A percentile compares a stretch with the other conserved stretches of the same genome.
Evolutionary conservation across 2,329 filamentous ascomycete genomes (phyloP).

Genomic region (Ramularia endophylla): DNA sequence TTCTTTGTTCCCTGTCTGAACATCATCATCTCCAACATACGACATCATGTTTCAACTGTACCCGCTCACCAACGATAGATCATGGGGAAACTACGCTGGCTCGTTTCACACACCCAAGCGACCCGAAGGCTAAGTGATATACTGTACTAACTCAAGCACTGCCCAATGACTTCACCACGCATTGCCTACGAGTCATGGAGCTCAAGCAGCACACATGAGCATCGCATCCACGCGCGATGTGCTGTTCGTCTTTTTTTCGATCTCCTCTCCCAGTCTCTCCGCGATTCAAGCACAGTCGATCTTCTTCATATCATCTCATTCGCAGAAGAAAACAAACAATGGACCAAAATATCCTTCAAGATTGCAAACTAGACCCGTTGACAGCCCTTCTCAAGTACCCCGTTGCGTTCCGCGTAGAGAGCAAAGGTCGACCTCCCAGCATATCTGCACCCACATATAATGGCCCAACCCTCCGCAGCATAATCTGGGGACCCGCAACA

Average conservation of each 20-base stretch:
- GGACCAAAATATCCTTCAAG: not conserved
- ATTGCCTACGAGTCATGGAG: slow-evolving; percentile 1
- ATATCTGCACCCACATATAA: not conserved
- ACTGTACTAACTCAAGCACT: too few species aligned
- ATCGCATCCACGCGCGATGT: not conserved
- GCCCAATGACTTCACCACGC: slow-evolving; percentile 3
- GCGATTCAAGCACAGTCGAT: too few species aligned
- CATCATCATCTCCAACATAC: too few species aligned
- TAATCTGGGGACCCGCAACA: not conserved
- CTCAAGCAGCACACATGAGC: not conserved
- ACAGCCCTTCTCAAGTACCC: not conserved
- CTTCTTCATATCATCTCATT: not conserved
- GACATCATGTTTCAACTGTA: too few species aligned
- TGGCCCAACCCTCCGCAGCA: not conserved
- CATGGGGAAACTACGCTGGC: too few species aligned
- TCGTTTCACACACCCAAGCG: too few species aligned
- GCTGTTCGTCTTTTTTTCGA: not conserved
- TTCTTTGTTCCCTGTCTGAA: too few species aligned
- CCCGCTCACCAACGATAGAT: too few species aligned
- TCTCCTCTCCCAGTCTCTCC: not conserved
- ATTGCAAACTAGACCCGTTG: not conserved
- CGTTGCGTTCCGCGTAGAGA: not conserved
- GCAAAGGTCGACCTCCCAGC: not conserved
- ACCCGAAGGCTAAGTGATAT: too few species aligned
- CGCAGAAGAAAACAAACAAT: not conserved